These are phyloP conservation scores for Colletotrichum lentis DNA, from an alignment of 2,329 filamentous ascomycete species.

Conservation along the genomic window DNA sequence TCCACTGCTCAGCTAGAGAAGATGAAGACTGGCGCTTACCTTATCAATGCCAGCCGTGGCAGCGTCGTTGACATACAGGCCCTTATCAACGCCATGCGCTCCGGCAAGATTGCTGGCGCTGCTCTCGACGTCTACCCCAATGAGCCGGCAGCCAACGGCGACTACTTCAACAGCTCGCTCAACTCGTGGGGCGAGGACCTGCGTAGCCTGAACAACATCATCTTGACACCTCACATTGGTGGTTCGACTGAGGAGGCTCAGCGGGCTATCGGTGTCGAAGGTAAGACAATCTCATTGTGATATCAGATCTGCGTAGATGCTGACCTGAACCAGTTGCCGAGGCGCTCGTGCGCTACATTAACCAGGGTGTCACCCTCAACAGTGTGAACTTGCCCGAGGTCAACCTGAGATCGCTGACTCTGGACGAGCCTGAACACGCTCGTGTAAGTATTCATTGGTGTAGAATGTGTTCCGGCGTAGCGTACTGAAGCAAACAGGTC, in stretches of 20 bases:
- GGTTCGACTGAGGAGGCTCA: constrained; percentile 98
- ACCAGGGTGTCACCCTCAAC: constrained; percentile 88
- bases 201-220: constrained; percentile 85
- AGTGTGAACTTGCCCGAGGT: constrained; percentile 98
- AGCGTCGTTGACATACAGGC: constrained; percentile 94
- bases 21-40: constrained; percentile 93
- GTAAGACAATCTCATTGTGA: constrained; percentile 46
- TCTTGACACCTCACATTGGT: constrained; percentile 95
- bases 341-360: constrained; percentile 91
- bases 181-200: constrained; percentile 89
- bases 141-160: constrained; percentile 92
- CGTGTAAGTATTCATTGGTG: constrained; percentile 62
- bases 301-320: neutral
- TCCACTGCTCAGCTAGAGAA: constrained; percentile 77
- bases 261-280: constrained; percentile 91
- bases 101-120: constrained; percentile 88
- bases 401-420: constrained; percentile 84
- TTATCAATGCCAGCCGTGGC: constrained; percentile 95
- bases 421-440: constrained; percentile 88
- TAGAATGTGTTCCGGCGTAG: neutral
- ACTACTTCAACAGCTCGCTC: constrained; percentile 87
- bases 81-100: constrained; percentile 84
- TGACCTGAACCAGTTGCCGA: constrained; percentile 68
- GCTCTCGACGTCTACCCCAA: constrained; percentile 97
- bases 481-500: constrained; percentile 57